Conservation (phyloP, 2,329 filamentous ascomycete species). For the Dendrostoma leiphaemia region DNA sequence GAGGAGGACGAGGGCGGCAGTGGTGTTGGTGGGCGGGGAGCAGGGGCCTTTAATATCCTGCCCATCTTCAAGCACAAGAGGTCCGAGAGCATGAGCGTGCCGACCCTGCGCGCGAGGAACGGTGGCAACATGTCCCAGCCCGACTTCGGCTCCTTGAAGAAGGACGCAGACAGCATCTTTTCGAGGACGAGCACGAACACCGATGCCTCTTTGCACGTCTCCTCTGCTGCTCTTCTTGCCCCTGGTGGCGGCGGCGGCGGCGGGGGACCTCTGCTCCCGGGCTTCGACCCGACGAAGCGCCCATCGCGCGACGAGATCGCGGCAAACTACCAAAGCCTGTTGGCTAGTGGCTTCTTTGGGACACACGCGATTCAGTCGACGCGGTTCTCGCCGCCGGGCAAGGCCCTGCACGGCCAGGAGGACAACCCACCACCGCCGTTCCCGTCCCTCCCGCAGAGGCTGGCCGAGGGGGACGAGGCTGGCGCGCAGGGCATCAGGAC, state of each 20-base stretch:
- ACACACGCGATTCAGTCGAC: slow-evolving; percentile 57
- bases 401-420: not conserved
- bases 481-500: not conserved
- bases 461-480: not conserved
- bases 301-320: slow-evolving; percentile 50
- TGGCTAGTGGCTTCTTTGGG: slow-evolving; percentile 58
- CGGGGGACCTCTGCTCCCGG: not conserved
- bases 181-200: not conserved
- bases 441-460: slow-evolving; percentile 14
- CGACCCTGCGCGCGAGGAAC: not conserved
- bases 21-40: no score
- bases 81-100: slow-evolving; percentile 14
- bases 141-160: not conserved
- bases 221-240: not conserved
- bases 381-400: slow-evolving; percentile 38
- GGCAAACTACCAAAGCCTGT: slow-evolving; percentile 54
- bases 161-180: not conserved
- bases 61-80: slow-evolving; percentile 18
- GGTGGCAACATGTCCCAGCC: not conserved
- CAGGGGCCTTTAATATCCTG: slow-evolving; percentile 5
- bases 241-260: no score
- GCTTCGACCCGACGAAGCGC: slow-evolving; percentile 24
- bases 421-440: not conserved
- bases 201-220: not conserved
- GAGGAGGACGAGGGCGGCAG: not conserved